Base-by-base conservation (phyloP, 1,284 basidiomycete species). In the Gastroboletus turbinatus region DNA sequence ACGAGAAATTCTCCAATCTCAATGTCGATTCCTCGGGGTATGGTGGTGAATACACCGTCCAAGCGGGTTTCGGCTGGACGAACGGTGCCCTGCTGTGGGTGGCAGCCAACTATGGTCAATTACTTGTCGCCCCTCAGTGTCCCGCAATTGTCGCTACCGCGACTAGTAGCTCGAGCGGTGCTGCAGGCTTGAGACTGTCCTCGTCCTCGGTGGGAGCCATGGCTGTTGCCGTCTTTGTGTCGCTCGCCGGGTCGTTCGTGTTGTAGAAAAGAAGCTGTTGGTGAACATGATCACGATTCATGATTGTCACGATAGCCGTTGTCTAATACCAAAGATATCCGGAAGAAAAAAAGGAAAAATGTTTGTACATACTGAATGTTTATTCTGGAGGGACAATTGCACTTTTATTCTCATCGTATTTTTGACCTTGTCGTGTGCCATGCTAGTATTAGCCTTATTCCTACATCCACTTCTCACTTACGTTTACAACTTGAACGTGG, bases 21-120 rank as follows among this genome's bases (percentile, higher is more conserved):
- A 87, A 96, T 58, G 80, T 94, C 25, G 90, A 95, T 71, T 90
- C 88, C 2, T 89, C 92, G 0, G 94, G 94, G 5, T 80, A 79
- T 17, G 93, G 93, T 7, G 92, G 93, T 19, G 92, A 95, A 76
- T 95, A 95, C 63, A 87, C 83, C 1, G 90, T 91, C 4, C 89
- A 89, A 73, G 81, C 77, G 14, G 90, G 89, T 17, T 92, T 92
- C 67, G 91, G 93, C n/a, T 96, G 93, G 93, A 94, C 92, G 29
- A 95, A 95, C 68, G 93, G 92, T 33, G 90, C 90, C 13, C 71
- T 84, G 53, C 80, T 94, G 40, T 93, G 88, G 87, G 74, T 87
- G 9, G 86, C 89, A 6, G 84, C 82, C 57, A 81, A 79, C 47
- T 94, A 88, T 65, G 91, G 91, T 0, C 57, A 79, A 4, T 73